Percentiles rank a stretch among this genome's conserved stretches.
Evolutionary conservation across 176 grass and related monocot genomes (phyloP).

Genomic region (Phragmites australis): DNA sequence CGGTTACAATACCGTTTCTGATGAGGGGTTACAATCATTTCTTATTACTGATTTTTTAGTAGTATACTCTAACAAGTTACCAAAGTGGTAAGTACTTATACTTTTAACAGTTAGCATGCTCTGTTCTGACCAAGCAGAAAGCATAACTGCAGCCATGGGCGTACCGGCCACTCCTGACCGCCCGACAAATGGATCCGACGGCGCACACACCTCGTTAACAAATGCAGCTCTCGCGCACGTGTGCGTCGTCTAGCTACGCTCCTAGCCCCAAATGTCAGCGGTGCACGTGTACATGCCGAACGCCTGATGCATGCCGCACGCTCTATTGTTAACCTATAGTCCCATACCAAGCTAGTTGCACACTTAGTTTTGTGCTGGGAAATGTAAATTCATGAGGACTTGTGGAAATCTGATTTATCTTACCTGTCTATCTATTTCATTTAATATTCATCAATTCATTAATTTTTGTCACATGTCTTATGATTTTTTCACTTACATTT

Average conservation of each 20-base stretch:
- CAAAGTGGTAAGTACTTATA: neutral
- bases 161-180: neutral
- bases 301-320: constrained; percentile 11
- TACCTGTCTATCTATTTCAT: too few relatives aligned
- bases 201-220: too few relatives aligned
- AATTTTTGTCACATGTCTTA: too few relatives aligned
- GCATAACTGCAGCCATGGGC: neutral
- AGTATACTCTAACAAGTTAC: neutral
- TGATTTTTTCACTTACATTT: too few relatives aligned
- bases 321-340: neutral
- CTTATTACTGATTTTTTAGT: too few relatives aligned
- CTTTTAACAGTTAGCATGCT: neutral
- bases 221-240: too few relatives aligned
- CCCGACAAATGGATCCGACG: neutral
- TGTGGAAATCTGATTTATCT: too few relatives aligned
- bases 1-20: too few relatives aligned
- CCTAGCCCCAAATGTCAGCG: neutral
- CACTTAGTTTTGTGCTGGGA: neutral
- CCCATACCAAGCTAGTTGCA: neutral
- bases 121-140: neutral
- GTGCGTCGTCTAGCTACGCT: neutral
- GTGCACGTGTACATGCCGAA: constrained; percentile 5
- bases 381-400: too few relatives aligned
- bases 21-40: too few relatives aligned
- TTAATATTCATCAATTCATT: too few relatives aligned